Conservation (phyloP, 768 basidiomycete species). For the Mycena galericulata region DNA sequence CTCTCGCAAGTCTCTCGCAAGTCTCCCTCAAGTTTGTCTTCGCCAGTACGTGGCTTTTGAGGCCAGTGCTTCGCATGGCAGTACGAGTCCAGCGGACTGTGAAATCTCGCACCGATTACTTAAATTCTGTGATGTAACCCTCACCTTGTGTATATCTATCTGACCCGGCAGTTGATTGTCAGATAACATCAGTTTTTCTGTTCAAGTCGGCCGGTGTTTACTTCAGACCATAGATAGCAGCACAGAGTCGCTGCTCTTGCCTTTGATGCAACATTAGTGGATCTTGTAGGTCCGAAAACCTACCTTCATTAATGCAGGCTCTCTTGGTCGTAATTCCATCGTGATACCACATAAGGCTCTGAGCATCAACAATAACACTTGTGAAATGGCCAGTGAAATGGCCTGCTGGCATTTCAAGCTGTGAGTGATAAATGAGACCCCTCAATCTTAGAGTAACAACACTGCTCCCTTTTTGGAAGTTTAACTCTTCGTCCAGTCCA, state of each 20-base stretch:
- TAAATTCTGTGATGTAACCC: too few species aligned
- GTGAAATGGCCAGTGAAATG: too few species aligned
- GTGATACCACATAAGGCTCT: slow-evolving; percentile 3
- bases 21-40: too few species aligned
- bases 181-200: too few species aligned
- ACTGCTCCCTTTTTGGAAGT: not conserved
- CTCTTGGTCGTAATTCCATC: slow-evolving; percentile 14
- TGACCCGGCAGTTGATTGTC: too few species aligned
- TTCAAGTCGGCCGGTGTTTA: too few species aligned
- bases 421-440: slow-evolving; percentile 9
- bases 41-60: too few species aligned
- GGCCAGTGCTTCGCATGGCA: too few species aligned
- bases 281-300: not conserved
- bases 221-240: not conserved
- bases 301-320: not conserved
- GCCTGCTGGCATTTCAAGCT: not conserved
- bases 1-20: too few species aligned
- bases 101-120: too few species aligned
- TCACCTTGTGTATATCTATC: too few species aligned
- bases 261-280: not conserved
- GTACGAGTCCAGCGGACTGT: too few species aligned
- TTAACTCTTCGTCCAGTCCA: not conserved
- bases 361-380: not conserved
- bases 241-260: not conserved
- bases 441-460: not conserved